Evolutionary conservation across 192 early-diverging fungal genomes (phyloP), one percentile per base, ranked within the genome.

Genomic region (Podila clonocystis): DNA sequence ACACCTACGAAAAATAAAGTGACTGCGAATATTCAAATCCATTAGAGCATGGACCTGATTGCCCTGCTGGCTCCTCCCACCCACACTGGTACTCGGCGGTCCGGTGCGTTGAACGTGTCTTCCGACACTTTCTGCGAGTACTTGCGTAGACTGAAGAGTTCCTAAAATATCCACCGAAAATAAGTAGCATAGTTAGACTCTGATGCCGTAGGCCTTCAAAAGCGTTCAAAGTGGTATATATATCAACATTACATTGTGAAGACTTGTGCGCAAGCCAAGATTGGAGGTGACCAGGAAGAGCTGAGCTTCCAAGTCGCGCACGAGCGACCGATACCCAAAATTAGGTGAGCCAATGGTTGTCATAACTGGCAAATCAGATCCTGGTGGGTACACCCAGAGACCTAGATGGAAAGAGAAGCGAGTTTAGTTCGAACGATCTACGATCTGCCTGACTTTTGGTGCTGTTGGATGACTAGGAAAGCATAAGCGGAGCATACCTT

Each of bases 271-370:
- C 52, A 94, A 74, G 19, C 55, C 74, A 20, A 34, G 33, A 62
- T 94, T 92, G 5, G 69, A 73, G 5, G 96, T 96, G 20, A 94
- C 85, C 12, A 98, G 50, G 5, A 95, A 89, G 4, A 91, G 85
- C 70, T 98, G 94, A 20, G 94, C 91, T 71, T 99, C 97, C 63
- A 98, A 65, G 70, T 99, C 97, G 17, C 97, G 87, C n/a, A 92
- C 87, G n/a, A 93, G 88, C 2, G 96, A 97, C 55, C 96, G 86
- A 74, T 96, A 91, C 0, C 96, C 96, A 87, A 95, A 97, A 80
- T 98, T 99, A 9, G 95, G 92, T 4, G 96, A 97, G 12, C 97
- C 97, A 65, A 98, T 90, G 70, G 95, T 91, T 2, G 96, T 95
- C 76, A 96, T 52, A 29, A 86, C 74, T 36, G 95, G 94, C 29